These are phyloP conservation scores for Aspergillus brasiliensis DNA, from an alignment of 2,329 filamentous ascomycete species.

Conservation along the genomic window DNA sequence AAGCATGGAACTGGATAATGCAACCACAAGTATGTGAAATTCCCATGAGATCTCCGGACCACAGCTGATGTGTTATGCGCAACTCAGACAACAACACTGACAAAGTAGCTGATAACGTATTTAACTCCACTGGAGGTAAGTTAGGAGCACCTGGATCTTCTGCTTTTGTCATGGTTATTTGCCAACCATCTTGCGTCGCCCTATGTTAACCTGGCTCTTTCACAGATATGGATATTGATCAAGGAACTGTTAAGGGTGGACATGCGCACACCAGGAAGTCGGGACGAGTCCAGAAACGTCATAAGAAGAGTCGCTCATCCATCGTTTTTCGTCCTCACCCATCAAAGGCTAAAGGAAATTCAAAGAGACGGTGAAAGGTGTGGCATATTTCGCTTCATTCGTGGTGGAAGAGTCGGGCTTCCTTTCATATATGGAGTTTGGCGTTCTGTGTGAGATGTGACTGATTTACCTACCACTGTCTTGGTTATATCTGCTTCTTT, in stretches of 20 bases:
- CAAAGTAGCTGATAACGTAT: slow-evolving; percentile 13
- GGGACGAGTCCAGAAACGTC: slow-evolving; percentile 44
- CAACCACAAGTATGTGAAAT: slow-evolving; percentile 28
- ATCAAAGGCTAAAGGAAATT: slow-evolving; percentile 33
- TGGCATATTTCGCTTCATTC: background rate
- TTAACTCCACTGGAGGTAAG: slow-evolving; percentile 27
- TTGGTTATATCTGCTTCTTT: background rate
- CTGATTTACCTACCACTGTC: background rate
- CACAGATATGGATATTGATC: slow-evolving; percentile 46
- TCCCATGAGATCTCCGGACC: slow-evolving; percentile 1
- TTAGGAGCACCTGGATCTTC: background rate
- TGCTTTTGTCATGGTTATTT: background rate
- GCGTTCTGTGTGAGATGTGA: background rate
- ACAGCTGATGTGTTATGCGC: slow-evolving; percentile 5
- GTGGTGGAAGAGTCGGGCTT: background rate
- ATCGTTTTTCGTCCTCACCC: slow-evolving; percentile 42
- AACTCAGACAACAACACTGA: slow-evolving; percentile 22
- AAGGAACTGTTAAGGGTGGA: slow-evolving; percentile 20
- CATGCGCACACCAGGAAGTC: slow-evolving; percentile 29
- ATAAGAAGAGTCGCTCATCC: slow-evolving; percentile 38
- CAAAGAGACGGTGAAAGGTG: slow-evolving; percentile 25
- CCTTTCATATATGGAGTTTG: background rate
- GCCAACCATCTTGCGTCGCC: background rate
- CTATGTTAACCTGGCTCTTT: slow-evolving; percentile 9
- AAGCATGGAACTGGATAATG: slow-evolving; percentile 27